Evolutionary conservation across 306 rosid species (phyloP).

Genomic region (apple (Malus domestica)): DNA sequence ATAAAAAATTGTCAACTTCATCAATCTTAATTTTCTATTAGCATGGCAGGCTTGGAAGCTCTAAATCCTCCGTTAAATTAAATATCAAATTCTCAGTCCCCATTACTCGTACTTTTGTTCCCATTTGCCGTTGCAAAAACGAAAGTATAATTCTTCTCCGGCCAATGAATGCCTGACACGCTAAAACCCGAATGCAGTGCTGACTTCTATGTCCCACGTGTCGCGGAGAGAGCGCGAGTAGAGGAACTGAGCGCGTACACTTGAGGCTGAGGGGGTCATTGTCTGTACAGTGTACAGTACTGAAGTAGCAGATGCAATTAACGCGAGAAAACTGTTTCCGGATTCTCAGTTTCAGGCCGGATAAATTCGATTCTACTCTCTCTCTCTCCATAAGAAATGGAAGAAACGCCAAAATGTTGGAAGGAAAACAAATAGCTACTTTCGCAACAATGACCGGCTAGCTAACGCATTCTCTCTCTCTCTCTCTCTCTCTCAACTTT

Average conservation of each 20-base stretch:
- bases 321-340: neutral
- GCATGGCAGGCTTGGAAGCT: neutral
- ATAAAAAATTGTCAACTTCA: too few species aligned
- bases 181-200: neutral
- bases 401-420: constrained; percentile 34
- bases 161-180: neutral
- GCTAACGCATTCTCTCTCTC: constrained; percentile 39
- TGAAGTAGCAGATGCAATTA: neutral
- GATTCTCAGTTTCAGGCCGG: neutral
- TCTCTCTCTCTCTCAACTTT: constrained; percentile 7
- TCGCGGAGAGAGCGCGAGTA: neutral
- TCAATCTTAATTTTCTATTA: too few species aligned
- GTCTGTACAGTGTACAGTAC: neutral
- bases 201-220: neutral
- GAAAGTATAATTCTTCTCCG: neutral
- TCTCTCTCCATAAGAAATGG: neutral
- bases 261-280: neutral
- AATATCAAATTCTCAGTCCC: neutral
- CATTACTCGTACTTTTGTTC: neutral
- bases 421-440: constrained; percentile 44
- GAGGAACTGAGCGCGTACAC: neutral
- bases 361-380: neutral
- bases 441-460: constrained; percentile 64
- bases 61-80: neutral
- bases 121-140: too few species aligned